Evolutionary conservation across 2,329 filamentous ascomycete genomes (phyloP).

Genomic region (Penicillium sp.): DNA sequence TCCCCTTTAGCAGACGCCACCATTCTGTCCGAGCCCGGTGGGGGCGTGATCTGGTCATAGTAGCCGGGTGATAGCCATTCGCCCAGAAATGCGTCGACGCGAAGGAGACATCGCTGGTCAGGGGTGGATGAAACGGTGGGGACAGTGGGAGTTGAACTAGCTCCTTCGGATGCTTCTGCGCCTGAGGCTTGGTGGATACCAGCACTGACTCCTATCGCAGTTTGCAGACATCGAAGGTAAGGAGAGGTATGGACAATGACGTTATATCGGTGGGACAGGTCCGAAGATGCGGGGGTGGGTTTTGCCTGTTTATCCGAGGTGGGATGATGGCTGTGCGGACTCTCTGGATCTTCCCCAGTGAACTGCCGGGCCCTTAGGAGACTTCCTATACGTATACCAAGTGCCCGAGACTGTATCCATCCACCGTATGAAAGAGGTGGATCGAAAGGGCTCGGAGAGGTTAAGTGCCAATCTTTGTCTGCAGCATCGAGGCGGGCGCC

Average conservation of each 20-base stretch:
- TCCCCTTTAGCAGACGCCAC: conserved; percentile 84
- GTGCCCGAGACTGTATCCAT: conserved; percentile 79
- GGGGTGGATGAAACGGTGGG: background rate
- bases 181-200: conserved; percentile 61
- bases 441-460: conserved; percentile 91
- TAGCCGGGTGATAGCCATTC: conserved; percentile 96
- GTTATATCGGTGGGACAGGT: conserved; percentile 43
- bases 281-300: conserved; percentile 11
- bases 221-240: conserved; percentile 89
- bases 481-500: conserved; percentile 91
- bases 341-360: conserved; percentile 10
- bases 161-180: conserved; percentile 13
- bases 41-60: conserved; percentile 86
- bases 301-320: conserved; percentile 10
- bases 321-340: conserved; percentile 1
- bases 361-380: conserved; percentile 56
- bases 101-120: conserved; percentile 48
- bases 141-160: background rate
- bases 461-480: conserved; percentile 91
- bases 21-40: conserved; percentile 83
- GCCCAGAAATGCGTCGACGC: conserved; percentile 87
- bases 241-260: conserved; percentile 91
- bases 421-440: conserved; percentile 92
- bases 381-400: conserved; percentile 79
- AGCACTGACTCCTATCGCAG: conserved; percentile 80